Evolutionary conservation across 495 filamentous ascomycete genomes (phyloP), one percentile per base, ranked within the genome.

Genomic region (Penicillium samsonianum): DNA sequence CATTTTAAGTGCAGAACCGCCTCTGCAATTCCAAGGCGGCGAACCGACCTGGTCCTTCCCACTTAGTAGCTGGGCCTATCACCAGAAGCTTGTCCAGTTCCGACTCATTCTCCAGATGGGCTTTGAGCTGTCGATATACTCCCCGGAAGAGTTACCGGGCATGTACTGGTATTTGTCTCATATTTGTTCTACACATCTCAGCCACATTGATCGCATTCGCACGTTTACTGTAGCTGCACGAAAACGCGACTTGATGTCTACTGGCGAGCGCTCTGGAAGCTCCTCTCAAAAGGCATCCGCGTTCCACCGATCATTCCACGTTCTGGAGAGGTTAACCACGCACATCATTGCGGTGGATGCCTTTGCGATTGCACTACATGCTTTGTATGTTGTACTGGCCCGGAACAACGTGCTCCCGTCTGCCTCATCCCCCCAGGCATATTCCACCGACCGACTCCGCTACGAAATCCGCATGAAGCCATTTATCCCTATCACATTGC

Each of bases 401-500:
- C 85, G 88, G 10, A 77, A 90, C 9, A 55, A 67, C 0, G 72
- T 91, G 25, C 69, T 97, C 22, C 75, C 74, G 0, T 61, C 56
- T 5, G 68, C 77, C 19, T 68, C 78, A 2, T 83, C 86, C 5
- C 70, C 80, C 0, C 77, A 85, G 2, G 89, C 90, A 0, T 96
- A 94, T 69, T 83, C 85, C 45, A 82, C 77, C 26, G 83, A 91
- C 57, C 68, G 68, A 31, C 73, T 93, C 25, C 85, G 92, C 6
- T 96, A 96, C 70, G 86, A 94, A 59, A 73, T 96, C 3, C 88
- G 94, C 35, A 94, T 96, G 91, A 93, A 90, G 64, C 91, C 91
- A 0, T 97, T 96, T 58, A 74, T 86, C 7, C 65, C 73, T 5
- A 83, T 97, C 40, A 78, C 80, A 20, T 71, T 91, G 9, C 90